phyloP scores from a whole-genome alignment of 148 eudicot genomes.

The Tetragonia tetragonoides region DNA sequence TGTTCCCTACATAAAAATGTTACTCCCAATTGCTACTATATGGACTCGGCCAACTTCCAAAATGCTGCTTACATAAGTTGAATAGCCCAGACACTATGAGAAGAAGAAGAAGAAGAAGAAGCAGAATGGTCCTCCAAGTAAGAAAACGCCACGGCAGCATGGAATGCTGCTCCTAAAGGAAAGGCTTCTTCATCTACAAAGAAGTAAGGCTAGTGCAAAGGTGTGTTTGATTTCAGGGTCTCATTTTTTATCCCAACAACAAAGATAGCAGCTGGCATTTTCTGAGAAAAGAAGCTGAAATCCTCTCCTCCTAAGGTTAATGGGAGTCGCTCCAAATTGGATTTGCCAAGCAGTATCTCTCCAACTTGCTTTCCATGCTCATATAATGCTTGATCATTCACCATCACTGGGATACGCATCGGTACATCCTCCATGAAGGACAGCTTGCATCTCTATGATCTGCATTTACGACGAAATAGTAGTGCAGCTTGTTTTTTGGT shows the following conservation, averaged over 20 bases:
- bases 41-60: too few species aligned
- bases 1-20: too few species aligned
- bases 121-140: slow-evolving; percentile 45
- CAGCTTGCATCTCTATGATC: slow-evolving; percentile 17
- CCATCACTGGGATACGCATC: slow-evolving; percentile 10
- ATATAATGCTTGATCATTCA: not conserved
- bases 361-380: slow-evolving; percentile 10
- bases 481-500: not conserved
- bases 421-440: slow-evolving; percentile 2
- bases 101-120: not conserved
- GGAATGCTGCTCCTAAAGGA: slow-evolving; percentile 55
- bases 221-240: slow-evolving; percentile 33
- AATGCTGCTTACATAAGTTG: not conserved
- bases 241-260: slow-evolving; percentile 46
- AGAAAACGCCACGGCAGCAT: slow-evolving; percentile 66
- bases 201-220: slow-evolving; percentile 60
- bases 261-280: slow-evolving; percentile 58
- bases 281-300: slow-evolving; percentile 60
- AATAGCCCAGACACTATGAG: slow-evolving; percentile 2
- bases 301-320: slow-evolving; percentile 21
- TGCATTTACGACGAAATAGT: not conserved
- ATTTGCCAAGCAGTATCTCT: slow-evolving; percentile 1
- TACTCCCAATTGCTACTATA: too few species aligned
- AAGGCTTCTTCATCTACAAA: slow-evolving; percentile 62
- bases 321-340: not conserved